Evolutionary conservation across 1,284 basidiomycete species (phyloP).

Genomic region (Afroboletus lepidellus): DNA sequence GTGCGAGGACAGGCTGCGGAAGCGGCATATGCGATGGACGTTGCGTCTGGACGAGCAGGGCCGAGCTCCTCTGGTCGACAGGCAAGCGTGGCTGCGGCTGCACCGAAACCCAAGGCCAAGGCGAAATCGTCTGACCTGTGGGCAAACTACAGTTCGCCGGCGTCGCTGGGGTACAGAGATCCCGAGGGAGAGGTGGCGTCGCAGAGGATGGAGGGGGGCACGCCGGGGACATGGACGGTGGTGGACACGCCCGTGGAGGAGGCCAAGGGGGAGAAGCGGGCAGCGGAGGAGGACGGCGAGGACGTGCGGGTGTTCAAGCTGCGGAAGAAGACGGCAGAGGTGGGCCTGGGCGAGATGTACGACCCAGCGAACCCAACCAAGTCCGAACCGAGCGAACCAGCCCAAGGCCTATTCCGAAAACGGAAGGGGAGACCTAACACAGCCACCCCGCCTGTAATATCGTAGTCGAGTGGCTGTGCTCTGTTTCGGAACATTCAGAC

Average conservation of each 20-base stretch:
- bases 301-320: constrained; percentile 65
- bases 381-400: constrained; percentile 12
- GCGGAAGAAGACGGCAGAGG: constrained; percentile 52
- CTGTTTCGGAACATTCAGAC: neutral
- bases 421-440: constrained; percentile 10
- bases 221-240: constrained; percentile 85
- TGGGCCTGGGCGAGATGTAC: constrained; percentile 68
- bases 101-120: constrained; percentile 40
- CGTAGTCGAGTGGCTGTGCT: neutral
- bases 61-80: constrained; percentile 16
- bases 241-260: too few species aligned
- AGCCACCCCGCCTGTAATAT: neutral
- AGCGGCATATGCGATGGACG: constrained; percentile 71
- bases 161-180: constrained; percentile 76
- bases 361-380: constrained; percentile 47
- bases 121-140: constrained; percentile 67
- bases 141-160: constrained; percentile 85
- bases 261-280: constrained; percentile 37
- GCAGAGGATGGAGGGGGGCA: constrained; percentile 61
- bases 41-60: constrained; percentile 63
- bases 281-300: constrained; percentile 46
- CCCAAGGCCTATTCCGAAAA: constrained; percentile 21
- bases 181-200: constrained; percentile 69
- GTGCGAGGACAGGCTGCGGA: constrained; percentile 57
- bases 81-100: constrained; percentile 33